These are phyloP conservation scores for Beta macrorhiza DNA, from an alignment of 179 eudicot genomes.

Conservation along the genomic window DNA sequence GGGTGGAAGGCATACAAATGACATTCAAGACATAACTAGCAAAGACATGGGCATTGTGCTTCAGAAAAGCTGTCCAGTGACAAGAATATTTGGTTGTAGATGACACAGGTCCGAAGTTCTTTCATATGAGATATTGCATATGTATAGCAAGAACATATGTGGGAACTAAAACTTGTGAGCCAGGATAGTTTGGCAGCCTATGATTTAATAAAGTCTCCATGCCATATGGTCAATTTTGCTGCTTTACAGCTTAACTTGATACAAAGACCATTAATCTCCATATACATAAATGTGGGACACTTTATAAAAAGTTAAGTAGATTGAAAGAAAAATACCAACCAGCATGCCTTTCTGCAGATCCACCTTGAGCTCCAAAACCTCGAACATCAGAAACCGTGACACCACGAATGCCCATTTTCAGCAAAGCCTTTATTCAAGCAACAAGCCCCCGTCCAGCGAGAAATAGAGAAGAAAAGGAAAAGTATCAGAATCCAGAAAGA, in stretches of 20 bases:
- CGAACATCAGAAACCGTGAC: conserved; percentile 87
- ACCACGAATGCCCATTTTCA: conserved; percentile 84
- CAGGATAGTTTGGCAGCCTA: neutral
- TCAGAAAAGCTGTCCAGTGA: neutral
- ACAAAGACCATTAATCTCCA: neutral
- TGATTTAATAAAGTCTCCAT: neutral
- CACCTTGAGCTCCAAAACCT: conserved; percentile 94
- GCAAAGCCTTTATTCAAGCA: conserved; percentile 54
- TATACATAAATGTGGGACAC: neutral
- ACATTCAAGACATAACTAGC: neutral
- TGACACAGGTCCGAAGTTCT: neutral
- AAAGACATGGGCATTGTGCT: neutral
- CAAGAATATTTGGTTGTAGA: neutral
- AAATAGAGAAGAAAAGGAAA: neutral
- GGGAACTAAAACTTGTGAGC: neutral
- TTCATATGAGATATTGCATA: neutral
- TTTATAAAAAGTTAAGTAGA: neutral
- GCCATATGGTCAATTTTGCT: neutral
- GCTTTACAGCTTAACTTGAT: neutral
- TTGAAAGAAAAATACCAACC: conserved; percentile 38
- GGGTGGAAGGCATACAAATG: neutral
- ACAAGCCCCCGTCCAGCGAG: neutral
- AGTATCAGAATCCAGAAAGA: neutral
- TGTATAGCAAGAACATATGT: neutral
- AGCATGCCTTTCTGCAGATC: conserved; percentile 77